phyloP scores from a whole-genome alignment of 176 grass and related monocot genomes.

The Oryza brachyantha region DNA sequence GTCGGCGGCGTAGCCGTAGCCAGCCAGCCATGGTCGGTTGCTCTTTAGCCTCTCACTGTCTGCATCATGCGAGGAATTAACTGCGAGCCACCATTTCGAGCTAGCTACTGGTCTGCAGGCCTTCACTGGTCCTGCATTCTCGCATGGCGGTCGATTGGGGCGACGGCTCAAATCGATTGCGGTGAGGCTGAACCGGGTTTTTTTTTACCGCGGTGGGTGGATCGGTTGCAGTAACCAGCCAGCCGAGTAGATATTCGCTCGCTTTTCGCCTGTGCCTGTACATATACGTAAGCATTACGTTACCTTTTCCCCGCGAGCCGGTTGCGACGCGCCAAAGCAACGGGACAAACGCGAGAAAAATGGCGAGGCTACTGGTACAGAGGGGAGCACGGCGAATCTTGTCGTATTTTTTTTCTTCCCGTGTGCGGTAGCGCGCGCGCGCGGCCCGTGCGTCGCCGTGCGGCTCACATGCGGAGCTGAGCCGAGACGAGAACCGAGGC shows the following conservation, averaged over 20 bases:
- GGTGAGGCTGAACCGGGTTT: background rate
- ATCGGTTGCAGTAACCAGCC: background rate
- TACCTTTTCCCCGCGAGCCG: background rate
- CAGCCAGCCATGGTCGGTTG: background rate
- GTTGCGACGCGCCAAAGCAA: constrained; percentile 15
- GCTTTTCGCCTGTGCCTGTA: background rate
- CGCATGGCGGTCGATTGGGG: too few relatives aligned
- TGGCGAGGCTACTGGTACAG: background rate
- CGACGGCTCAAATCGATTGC: background rate
- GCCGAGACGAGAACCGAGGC: background rate
- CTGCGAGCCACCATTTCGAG: constrained; percentile 8
- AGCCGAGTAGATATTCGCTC: background rate
- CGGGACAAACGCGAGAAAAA: background rate
- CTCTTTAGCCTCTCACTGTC: too few relatives aligned
- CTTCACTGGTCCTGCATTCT: background rate
- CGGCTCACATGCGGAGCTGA: constrained; percentile 28
- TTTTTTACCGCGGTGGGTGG: constrained; percentile 16
- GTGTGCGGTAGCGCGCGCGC: background rate
- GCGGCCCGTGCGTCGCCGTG: background rate
- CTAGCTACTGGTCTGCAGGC: background rate
- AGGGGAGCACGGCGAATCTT: constrained; percentile 40
- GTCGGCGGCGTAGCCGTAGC: background rate
- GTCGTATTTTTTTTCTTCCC: constrained; percentile 7
- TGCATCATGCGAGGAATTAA: background rate
- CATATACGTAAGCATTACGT: constrained; percentile 42